Base-by-base conservation (phyloP, 441 rosid species). In the Capsella rubella region DNA sequence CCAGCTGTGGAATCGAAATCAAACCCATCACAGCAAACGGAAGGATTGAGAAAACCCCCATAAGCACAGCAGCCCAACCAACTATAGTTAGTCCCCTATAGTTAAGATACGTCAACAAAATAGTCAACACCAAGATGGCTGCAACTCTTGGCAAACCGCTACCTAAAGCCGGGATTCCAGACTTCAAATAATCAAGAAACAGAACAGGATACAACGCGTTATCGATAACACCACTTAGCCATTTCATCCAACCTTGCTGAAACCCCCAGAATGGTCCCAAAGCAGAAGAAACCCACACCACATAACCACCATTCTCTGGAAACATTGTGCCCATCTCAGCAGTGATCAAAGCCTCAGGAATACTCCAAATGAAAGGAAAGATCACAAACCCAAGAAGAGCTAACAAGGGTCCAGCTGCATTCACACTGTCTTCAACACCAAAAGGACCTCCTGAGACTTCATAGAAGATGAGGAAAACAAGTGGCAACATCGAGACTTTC, bases 271-370 rank as follows among this genome's bases (percentile, higher is more conserved):
- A 87, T 0, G 91, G 91, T 32, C 91, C 94, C 64, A 87, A 64
- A 12, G 91, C 89, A 6, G 91, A 76, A 0, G 91, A 82, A 40
- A 89, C 94, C 91, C 94, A 89, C 37, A 89, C 89, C 4, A 89
- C 91, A 69, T 87, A 89, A 25, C 89, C 89, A 2, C 93, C 89
- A 71, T 88, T 85, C 77, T 85, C 93, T 0, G 89, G 89, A 65
- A 82, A 87, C 90, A 88, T 87, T n/a, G 93, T 86, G 9, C 90
- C 88, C 93, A 88, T 86, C 82, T 88, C 93, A 5, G 93, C 89
- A 12, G 88, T 88, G 29, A 88, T 87, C 32, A 88, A 64, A 4
- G 91, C 91, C 80, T 89, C 93, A 7, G 90, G 93, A 15, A 88
- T 35, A 79, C 93, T 85, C 93, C 90, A 88, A 37, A 88, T 80